These are phyloP conservation scores for Diacronema lutheri DNA, from an alignment of 78 protist species.

Conservation along the genomic window DNA sequence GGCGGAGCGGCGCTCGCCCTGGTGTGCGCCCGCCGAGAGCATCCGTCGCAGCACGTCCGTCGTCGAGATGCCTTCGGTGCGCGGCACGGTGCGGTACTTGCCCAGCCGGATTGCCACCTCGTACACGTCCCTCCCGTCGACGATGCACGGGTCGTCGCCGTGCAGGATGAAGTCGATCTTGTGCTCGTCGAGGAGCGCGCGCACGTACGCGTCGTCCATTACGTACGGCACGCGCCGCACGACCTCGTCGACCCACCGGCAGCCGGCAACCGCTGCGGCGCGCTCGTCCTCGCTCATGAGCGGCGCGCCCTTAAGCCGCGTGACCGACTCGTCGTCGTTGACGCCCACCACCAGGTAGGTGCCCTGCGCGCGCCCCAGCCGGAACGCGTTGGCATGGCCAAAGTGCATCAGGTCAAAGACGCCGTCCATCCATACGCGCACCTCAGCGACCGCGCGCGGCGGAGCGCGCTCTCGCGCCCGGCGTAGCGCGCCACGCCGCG, in stretches of 20 bases:
- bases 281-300: slow-evolving; percentile 44
- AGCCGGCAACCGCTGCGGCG: background rate
- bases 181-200: slow-evolving; percentile 19
- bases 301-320: slow-evolving; percentile 38
- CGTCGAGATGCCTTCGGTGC: slow-evolving; percentile 86
- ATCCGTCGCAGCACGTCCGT: slow-evolving; percentile 93
- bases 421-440: slow-evolving; percentile 67
- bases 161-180: slow-evolving; percentile 59
- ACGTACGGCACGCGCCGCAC: slow-evolving; percentile 40
- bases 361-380: slow-evolving; percentile 41
- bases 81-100: slow-evolving; percentile 41
- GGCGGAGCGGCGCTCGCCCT: too few relatives aligned
- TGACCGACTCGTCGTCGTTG: slow-evolving; percentile 27
- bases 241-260: slow-evolving; percentile 51
- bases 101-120: slow-evolving; percentile 46
- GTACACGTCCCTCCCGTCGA: slow-evolving; percentile 80
- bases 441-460: too few relatives aligned
- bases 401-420: slow-evolving; percentile 85
- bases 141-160: slow-evolving; percentile 62
- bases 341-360: slow-evolving; percentile 28
- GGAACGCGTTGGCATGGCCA: slow-evolving; percentile 88
- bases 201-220: slow-evolving; percentile 8
- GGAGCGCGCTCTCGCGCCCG: too few relatives aligned
- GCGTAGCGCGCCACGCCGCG: too few relatives aligned
- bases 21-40: slow-evolving; percentile 46